Base-by-base conservation (phyloP, 2,329 filamentous ascomycete genomes). In the Cordyceps cicadae region DNA sequence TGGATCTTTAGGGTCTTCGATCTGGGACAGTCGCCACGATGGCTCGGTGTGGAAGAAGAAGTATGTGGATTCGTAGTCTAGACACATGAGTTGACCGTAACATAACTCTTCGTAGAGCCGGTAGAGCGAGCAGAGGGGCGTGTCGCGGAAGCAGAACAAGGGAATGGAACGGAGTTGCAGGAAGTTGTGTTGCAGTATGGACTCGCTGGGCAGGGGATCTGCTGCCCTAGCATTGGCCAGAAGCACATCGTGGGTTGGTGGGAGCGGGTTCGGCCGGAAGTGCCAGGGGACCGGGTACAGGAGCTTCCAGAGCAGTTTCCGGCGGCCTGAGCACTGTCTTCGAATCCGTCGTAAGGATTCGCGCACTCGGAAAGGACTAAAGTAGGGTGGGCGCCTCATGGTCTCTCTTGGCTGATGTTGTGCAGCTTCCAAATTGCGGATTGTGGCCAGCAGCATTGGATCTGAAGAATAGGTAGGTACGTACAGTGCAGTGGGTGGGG, bases 291-390 rank as follows among this genome's bases (percentile, higher is more conserved):
- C 19, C 43, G 54, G 45, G 32, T 50, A 57, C 3, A 57, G 54
- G n/a, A 57, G 54, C 54, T 57, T 29, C 54, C 32, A 57, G 54
- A 57, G 54, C 45, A 57, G 54, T 49, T 21, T 57, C 12, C 54
- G 54, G 19, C 54, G 54, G 43, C 26, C 43, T n/a, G 54, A 57
- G 54, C 54, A 57, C 8, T 49, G 39, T 3, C 34, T 11, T 37
- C 54, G 54, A 43, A 57, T 49, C 8, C 54, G 54, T 39, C 43
- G 39, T 29, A 26, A 49, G 54, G 45, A 41, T 39, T 12, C 12
- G 45, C 54, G 54, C 54, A 49, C 14, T 19, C 49, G 1, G 7
- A 57, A 29, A 49, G 45, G 54, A 19, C 19, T 57, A 14, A 26
- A 19, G 12, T 7, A 12, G 43, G 7, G 19, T 32, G 19, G 54